Percentiles rank a stretch among this genome's conserved stretches.
These are phyloP conservation scores for Abelmoschus esculentus DNA, from an alignment of 345 rosid species.

Conservation along the genomic window DNA sequence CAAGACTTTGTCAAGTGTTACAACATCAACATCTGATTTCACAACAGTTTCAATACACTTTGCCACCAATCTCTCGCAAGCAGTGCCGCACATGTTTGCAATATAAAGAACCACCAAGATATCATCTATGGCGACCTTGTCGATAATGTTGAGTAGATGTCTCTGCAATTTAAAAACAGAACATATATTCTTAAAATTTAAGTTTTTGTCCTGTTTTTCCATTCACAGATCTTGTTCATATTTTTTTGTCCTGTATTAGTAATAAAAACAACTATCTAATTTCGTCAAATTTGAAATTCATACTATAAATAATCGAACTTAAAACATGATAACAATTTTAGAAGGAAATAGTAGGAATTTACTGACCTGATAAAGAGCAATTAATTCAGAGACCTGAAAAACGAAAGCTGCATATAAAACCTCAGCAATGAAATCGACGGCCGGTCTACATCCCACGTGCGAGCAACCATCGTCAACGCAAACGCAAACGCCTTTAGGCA, in stretches of 20 bases:
- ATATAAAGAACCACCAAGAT: constrained; percentile 52
- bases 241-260: not conserved
- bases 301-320: not conserved
- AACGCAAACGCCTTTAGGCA: constrained; percentile 34
- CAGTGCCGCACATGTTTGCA: constrained; percentile 42
- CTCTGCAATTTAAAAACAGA: constrained; percentile 36
- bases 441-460: constrained; percentile 69
- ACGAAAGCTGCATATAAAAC: constrained; percentile 58
- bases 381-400: constrained; percentile 50
- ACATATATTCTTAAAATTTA: not conserved
- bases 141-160: constrained; percentile 51
- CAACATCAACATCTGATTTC: constrained; percentile 50
- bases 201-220: not conserved
- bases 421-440: constrained; percentile 55
- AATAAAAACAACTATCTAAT: not conserved
- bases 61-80: constrained; percentile 42
- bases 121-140: constrained; percentile 53
- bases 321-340: not conserved
- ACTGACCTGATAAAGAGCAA: constrained; percentile 56
- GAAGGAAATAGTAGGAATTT: not conserved
- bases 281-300: not conserved
- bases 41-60: constrained; percentile 45
- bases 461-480: constrained; percentile 60
- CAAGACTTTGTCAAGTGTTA: constrained; percentile 57
- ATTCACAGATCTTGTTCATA: not conserved